A percentile compares a stretch with the other conserved stretches of the same genome.
phyloP scores from a whole-genome alignment of 1,139 yeast species.

The Scheffersomyces quercinus region DNA sequence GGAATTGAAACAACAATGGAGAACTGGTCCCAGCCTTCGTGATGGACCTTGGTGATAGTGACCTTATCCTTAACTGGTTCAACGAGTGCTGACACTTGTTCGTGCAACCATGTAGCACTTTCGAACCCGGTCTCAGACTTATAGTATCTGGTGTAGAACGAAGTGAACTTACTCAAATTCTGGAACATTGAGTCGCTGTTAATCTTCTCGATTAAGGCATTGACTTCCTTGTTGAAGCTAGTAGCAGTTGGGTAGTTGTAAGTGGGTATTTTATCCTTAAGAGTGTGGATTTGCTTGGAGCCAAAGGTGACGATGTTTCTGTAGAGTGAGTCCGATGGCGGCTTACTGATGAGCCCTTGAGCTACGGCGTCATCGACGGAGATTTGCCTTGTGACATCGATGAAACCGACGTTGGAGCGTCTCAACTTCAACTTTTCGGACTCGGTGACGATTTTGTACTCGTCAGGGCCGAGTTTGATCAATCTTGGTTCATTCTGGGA shows the following conservation, averaged over 20 bases:
- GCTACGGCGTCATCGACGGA: conserved; percentile 36
- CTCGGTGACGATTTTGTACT: conserved; percentile 51
- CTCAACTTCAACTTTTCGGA: conserved; percentile 55
- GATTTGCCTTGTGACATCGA: conserved; percentile 64
- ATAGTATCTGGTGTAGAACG: conserved; percentile 81
- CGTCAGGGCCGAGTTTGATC: conserved; percentile 40
- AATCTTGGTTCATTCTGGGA: conserved; percentile 21
- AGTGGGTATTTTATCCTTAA: conserved; percentile 30
- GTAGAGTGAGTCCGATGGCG: conserved; percentile 7
- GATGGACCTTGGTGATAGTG: conserved; percentile 29
- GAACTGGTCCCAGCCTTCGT: conserved; percentile 46
- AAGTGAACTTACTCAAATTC: conserved; percentile 62
- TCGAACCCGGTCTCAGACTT: conserved; percentile 69
- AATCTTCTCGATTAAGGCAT: conserved; percentile 39
- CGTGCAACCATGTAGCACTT: conserved; percentile 71
- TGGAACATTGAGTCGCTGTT: conserved; percentile 49
- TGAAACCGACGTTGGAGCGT: conserved; percentile 57
- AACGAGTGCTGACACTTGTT: conserved; percentile 45
- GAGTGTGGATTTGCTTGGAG: conserved; percentile 30
- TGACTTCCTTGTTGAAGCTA: conserved; percentile 41
- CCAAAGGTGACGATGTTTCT: conserved; percentile 22
- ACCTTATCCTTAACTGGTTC: conserved; percentile 37
- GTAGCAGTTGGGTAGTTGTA: conserved; percentile 58
- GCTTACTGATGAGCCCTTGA: conserved; percentile 26
- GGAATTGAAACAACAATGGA: conserved; percentile 45